A percentile compares a stretch with the other conserved stretches of the same genome.
Conservation (phyloP, 768 basidiomycete genomes). For the Sporobolomyces roseus region DNA sequence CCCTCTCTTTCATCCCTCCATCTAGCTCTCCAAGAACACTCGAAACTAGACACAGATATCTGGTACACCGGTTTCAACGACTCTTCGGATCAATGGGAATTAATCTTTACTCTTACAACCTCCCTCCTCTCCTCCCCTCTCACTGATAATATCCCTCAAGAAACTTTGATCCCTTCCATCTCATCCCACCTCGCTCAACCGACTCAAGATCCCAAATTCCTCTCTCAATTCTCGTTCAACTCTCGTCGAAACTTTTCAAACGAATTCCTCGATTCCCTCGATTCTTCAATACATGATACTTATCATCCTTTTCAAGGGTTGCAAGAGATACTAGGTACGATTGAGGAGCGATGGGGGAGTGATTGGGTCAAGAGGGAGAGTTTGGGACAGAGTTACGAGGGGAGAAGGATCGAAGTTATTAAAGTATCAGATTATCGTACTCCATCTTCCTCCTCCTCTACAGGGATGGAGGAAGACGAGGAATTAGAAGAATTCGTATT, state of each 20-base stretch:
- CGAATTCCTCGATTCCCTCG: neutral
- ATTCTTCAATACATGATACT: conserved; percentile 46
- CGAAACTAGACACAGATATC: neutral
- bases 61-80: neutral
- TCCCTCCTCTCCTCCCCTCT: no score
- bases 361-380: conserved; percentile 53
- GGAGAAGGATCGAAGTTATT: conserved; percentile 59
- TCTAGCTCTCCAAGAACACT: neutral
- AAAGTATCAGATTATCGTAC: conserved; percentile 51
- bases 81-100: no score
- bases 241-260: neutral
- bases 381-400: conserved; percentile 61
- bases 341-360: conserved; percentile 54
- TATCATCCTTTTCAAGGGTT: conserved; percentile 60
- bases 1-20: neutral
- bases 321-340: conserved; percentile 46
- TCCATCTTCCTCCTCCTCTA: no score
- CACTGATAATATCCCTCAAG: no score
- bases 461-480: no score
- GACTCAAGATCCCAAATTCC: no score
- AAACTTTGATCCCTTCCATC: no score
- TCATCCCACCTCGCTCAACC: no score
- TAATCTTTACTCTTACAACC: no score
- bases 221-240: no score
- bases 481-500: no score